Percentiles rank a stretch among this genome's conserved stretches.
These are phyloP conservation scores for Anthracocystis walkeri DNA, from an alignment of 1,284 basidiomycete species.

Conservation along the genomic window DNA sequence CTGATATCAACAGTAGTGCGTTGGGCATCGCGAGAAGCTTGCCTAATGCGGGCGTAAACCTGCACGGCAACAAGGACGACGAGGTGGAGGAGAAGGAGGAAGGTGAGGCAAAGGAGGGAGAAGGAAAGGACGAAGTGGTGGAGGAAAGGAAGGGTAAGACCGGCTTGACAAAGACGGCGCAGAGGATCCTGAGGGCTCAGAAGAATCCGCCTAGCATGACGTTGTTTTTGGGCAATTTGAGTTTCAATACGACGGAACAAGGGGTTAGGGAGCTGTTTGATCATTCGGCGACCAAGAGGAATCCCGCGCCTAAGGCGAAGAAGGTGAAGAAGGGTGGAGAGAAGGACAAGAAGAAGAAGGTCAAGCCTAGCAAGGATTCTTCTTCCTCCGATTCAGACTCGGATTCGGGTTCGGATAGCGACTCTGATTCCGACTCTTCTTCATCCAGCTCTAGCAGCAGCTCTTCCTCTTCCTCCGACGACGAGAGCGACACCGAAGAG, in stretches of 20 bases:
- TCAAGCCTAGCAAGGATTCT: constrained; percentile 49
- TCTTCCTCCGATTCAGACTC: constrained; percentile 8
- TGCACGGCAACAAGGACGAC: neutral
- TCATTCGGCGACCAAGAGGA: constrained; percentile 59
- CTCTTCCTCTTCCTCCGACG: constrained; percentile 60
- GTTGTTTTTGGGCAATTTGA: constrained; percentile 88
- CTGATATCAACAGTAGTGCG: constrained; percentile 59
- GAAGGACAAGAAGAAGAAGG: constrained; percentile 19
- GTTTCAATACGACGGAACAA: constrained; percentile 82
- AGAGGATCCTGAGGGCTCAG: constrained; percentile 82
- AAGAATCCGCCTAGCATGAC: constrained; percentile 85
- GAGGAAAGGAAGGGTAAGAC: constrained; percentile 59
- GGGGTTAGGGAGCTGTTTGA: constrained; percentile 80
- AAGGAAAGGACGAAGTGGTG: neutral
- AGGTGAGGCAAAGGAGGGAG: neutral
- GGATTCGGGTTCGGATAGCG: constrained; percentile 44
- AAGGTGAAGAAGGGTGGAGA: constrained; percentile 16
- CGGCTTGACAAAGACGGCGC: constrained; percentile 79
- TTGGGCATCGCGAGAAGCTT: constrained; percentile 35
- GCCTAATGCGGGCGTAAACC: constrained; percentile 8
- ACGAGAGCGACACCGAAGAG: constrained; percentile 15
- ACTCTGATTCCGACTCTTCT: constrained; percentile 55
- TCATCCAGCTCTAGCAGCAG: neutral
- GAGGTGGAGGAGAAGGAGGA: constrained; percentile 1
- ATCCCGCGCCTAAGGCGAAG: constrained; percentile 29